Evolutionary conservation across 2,329 filamentous ascomycete genomes (phyloP), one percentile per base, ranked within the genome.

Genomic region (Aspergillus awamori): DNA sequence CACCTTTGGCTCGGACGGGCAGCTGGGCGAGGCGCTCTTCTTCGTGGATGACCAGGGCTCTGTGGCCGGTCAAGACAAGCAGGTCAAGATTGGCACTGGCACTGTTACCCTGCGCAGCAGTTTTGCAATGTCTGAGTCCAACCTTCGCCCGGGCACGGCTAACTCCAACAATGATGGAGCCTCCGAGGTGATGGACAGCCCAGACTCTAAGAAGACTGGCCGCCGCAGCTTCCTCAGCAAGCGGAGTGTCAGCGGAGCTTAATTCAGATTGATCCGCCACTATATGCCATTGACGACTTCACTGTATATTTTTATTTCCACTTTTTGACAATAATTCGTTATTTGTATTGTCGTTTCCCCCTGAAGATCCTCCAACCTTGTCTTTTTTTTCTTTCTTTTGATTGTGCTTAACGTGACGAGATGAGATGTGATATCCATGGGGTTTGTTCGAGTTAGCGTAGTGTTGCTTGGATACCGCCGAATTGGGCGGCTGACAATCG

Each of bases 21-120:
- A 89, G 61, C 84, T 99, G 0, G 95, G 95, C 57, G 93, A 98
- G 72, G 86, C 86, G 5, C 75, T 90, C n/a, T 96, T 97, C 79
- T 93, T 96, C 73, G 86, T 99, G n/a, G 92, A 94, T 65, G 94
- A 99, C 73, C 84, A 86, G 65, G 82, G 84, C 8, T 85, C 83
- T 1, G 85, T 86, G 2, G 80, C 82, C 1, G 86, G 86, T 10
- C 81, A 83, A 33, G 89, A 94, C 68, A 95, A 94, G 81, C 82
- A 86, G 43, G 78, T 99, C 56, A 84, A 81, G 36, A 88, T 93
- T 26, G 94, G 94, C 11, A 82, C 80, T 38, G 93, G 92, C 24
- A 84, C 79, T 1, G 89, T 97, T 1, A 82, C 87, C 0, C 75
- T 97, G 51, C 89, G 87, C 80, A 95, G 89, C 73, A 86, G 81